phyloP scores from a whole-genome alignment of 768 basidiomycete species.

The Xerocomellus chrysenteron region DNA sequence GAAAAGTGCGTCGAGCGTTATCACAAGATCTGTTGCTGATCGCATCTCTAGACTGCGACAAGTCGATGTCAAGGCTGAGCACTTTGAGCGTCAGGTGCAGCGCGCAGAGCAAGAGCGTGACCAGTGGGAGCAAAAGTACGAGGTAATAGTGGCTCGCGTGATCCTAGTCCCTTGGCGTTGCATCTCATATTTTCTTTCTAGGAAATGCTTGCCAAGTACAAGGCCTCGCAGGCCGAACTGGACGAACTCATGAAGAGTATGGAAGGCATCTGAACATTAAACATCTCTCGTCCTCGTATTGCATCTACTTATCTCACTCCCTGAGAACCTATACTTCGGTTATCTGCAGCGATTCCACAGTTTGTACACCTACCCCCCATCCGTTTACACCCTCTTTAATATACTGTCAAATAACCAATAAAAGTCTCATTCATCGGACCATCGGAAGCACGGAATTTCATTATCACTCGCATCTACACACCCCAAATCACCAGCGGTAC shows the following conservation, averaged over 20 bases:
- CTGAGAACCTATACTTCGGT: slow-evolving; percentile 4
- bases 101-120: slow-evolving; percentile 91
- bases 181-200: slow-evolving; percentile 32
- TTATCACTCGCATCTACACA: neutral
- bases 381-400: slow-evolving; percentile 23
- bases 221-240: slow-evolving; percentile 72
- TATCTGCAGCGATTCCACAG: slow-evolving; percentile 18
- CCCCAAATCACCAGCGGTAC: neutral
- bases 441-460: neutral
- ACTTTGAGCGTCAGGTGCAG: slow-evolving; percentile 90
- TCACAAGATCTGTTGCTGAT: slow-evolving; percentile 21
- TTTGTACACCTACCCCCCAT: slow-evolving; percentile 22
- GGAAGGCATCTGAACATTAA: slow-evolving; percentile 56
- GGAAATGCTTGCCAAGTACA: slow-evolving; percentile 74
- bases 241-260: slow-evolving; percentile 78
- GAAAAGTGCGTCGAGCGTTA: slow-evolving; percentile 73
- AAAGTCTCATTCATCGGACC: neutral
- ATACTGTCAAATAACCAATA: slow-evolving; percentile 18
- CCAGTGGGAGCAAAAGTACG: slow-evolving; percentile 90
- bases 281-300: neutral
- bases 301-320: slow-evolving; percentile 5
- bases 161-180: neutral
- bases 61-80: slow-evolving; percentile 98
- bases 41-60: slow-evolving; percentile 70
- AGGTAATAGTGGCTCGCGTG: slow-evolving; percentile 51